phyloP scores from a whole-genome alignment of 78 protist genomes.

The Mastigamoeba balamuthi region DNA sequence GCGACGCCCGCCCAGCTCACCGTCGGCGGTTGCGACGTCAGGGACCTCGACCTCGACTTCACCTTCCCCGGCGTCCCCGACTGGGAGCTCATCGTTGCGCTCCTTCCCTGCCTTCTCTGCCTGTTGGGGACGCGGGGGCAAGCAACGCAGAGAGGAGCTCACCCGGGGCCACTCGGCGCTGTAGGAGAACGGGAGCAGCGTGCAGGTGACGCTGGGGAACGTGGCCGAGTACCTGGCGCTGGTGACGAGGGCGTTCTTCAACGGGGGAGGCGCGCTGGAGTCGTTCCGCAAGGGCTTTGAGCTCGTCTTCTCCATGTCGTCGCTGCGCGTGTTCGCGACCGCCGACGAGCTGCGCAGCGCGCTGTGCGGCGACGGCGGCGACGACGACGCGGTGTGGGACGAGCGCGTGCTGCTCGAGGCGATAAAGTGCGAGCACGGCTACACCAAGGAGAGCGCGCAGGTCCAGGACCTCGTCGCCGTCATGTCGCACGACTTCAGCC shows the following conservation, averaged over 20 bases:
- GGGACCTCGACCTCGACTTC: slow-evolving; percentile 50
- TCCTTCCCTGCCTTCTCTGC: no score
- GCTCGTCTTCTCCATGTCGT: slow-evolving; percentile 16
- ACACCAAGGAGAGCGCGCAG: slow-evolving; percentile 18
- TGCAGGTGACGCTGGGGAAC: slow-evolving; percentile 23
- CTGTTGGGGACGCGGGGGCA: no score
- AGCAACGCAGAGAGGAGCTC: not conserved
- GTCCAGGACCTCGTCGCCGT: slow-evolving; percentile 44
- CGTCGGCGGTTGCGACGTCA: slow-evolving; percentile 27
- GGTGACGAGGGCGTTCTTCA: slow-evolving; percentile 9
- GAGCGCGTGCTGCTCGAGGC: slow-evolving; percentile 23
- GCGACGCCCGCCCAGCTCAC: no score
- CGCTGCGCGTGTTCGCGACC: slow-evolving; percentile 26
- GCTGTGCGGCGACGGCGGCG: slow-evolving; percentile 50
- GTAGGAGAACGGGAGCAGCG: slow-evolving; percentile 16
- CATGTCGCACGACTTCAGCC: slow-evolving; percentile 21
- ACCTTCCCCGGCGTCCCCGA: slow-evolving; percentile 29
- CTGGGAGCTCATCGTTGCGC: slow-evolving; percentile 13
- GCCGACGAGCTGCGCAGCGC: slow-evolving; percentile 31
- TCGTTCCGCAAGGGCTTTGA: slow-evolving; percentile 55
- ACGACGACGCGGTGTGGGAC: not conserved
- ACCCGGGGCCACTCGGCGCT: not conserved
- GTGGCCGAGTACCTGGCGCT: slow-evolving; percentile 43
- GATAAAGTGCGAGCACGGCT: slow-evolving; percentile 50
- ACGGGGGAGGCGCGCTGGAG: slow-evolving; percentile 27